phyloP scores from a whole-genome alignment of 495 filamentous ascomycete genomes.

The Penicillium alfredii region DNA sequence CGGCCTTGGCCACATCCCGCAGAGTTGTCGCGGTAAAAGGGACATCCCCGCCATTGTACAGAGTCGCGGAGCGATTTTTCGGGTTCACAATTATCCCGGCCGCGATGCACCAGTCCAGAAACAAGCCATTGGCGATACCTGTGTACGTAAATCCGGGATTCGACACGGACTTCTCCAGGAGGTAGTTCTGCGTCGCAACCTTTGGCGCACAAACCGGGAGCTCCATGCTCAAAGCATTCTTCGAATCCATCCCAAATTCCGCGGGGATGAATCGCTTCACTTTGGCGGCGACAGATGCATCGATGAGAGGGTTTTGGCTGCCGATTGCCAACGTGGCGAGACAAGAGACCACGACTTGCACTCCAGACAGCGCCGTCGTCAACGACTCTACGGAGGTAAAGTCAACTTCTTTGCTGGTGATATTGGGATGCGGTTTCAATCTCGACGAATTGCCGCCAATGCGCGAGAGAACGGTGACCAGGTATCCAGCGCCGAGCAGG shows the following conservation, averaged over 20 bases:
- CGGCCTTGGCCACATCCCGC: conserved; percentile 3
- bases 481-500: not conserved
- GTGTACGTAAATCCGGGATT: no score
- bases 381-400: conserved; percentile 12
- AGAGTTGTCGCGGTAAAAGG: conserved; percentile 5
- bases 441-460: conserved; percentile 8
- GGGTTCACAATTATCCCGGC: conserved; percentile 5
- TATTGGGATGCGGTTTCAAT: no score
- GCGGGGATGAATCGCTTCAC: no score
- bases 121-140: no score
- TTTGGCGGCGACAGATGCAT: no score
- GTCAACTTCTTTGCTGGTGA: conserved; percentile 15
- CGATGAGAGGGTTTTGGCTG: no score
- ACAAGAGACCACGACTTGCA: conserved; percentile 18
- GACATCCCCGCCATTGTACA: conserved; percentile 14
- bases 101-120: conserved; percentile 7
- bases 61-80: conserved; percentile 2
- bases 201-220: no score
- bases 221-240: no score
- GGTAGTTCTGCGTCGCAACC: no score
- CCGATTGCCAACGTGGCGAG: no score
- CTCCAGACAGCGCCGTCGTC: conserved; percentile 14
- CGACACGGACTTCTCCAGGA: no score
- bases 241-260: no score
- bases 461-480: conserved; percentile 6